phyloP scores from a whole-genome alignment of 768 basidiomycete genomes.

The Tylopilus vinaceipallidus region DNA sequence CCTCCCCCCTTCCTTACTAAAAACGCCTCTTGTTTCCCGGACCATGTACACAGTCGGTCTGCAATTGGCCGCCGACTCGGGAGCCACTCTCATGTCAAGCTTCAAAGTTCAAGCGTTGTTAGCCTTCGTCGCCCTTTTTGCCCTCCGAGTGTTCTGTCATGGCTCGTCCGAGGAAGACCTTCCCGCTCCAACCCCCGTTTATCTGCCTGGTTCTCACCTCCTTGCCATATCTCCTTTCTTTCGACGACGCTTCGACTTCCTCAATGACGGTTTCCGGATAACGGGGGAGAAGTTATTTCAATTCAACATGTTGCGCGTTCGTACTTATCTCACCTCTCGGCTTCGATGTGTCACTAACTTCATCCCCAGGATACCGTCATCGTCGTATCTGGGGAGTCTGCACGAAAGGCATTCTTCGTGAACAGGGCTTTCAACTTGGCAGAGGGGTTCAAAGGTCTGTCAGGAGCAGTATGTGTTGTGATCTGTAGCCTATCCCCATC shows the following conservation, averaged over 20 bases:
- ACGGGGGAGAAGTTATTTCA: conserved; percentile 66
- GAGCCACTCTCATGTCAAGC: conserved; percentile 35
- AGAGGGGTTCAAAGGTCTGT: conserved; percentile 77
- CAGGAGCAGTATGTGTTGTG: conserved; percentile 63
- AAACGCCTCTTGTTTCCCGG: conserved; percentile 22
- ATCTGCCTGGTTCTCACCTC: conserved; percentile 57
- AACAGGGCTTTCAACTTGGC: conserved; percentile 71
- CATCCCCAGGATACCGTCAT: conserved; percentile 64
- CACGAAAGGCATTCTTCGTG: conserved; percentile 65
- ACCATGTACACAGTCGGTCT: conserved; percentile 45
- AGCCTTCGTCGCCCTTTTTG: conserved; percentile 33
- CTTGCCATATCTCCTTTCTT: conserved; percentile 68
- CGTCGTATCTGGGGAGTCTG: conserved; percentile 72
- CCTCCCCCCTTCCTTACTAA: conserved; percentile 21
- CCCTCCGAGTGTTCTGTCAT: conserved; percentile 39
- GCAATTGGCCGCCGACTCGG: conserved; percentile 36
- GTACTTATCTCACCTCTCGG: conserved; percentile 33
- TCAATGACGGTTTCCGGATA: conserved; percentile 67
- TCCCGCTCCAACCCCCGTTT: conserved; percentile 40
- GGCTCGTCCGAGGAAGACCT: conserved; percentile 46
- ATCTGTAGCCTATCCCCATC: conserved; percentile 11
- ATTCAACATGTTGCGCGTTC: conserved; percentile 65
- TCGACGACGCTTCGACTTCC: conserved; percentile 64
- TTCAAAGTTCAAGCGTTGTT: conserved; percentile 34
- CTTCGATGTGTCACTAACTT: conserved; percentile 15